Conservation (phyloP, 352 stramenopile species). For the Phytophthora podocarpi region DNA sequence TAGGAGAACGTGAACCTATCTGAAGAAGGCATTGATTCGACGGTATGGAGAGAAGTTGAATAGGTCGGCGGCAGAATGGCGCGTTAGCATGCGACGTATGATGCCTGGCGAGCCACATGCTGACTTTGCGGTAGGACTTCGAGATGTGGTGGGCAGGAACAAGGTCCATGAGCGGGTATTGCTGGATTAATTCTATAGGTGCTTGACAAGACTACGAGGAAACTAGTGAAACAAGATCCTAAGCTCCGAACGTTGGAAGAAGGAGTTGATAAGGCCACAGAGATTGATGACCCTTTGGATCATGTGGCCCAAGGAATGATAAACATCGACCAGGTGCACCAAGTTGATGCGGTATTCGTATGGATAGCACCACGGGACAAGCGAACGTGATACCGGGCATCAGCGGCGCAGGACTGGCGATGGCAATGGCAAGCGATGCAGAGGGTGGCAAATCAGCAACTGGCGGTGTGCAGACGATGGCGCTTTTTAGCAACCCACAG, state of each 20-base stretch:
- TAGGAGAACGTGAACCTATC: background rate
- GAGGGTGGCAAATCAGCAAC: too few species aligned
- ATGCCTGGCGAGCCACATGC: background rate
- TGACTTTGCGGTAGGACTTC: background rate
- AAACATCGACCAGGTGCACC: too few species aligned
- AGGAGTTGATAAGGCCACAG: background rate
- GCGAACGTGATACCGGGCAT: background rate
- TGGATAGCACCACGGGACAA: background rate
- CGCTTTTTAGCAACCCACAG: background rate
- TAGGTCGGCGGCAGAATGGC: background rate
- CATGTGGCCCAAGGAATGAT: background rate
- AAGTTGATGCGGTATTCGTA: too few species aligned
- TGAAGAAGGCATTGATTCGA: slow-evolving; percentile 4
- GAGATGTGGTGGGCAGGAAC: background rate
- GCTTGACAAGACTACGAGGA: background rate
- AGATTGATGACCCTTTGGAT: background rate
- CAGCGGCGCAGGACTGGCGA: background rate
- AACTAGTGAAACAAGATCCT: background rate
- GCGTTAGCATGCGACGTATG: background rate
- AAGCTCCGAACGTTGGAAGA: background rate
- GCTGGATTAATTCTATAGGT: background rate
- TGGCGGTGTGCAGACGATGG: background rate
- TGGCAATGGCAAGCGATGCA: background rate
- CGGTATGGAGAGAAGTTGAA: background rate
- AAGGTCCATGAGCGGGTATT: background rate